Percentiles rank a stretch among this genome's conserved stretches.
Conservation (phyloP, 2,329 filamentous ascomycete genomes). For the Fusarium begoniae region DNA sequence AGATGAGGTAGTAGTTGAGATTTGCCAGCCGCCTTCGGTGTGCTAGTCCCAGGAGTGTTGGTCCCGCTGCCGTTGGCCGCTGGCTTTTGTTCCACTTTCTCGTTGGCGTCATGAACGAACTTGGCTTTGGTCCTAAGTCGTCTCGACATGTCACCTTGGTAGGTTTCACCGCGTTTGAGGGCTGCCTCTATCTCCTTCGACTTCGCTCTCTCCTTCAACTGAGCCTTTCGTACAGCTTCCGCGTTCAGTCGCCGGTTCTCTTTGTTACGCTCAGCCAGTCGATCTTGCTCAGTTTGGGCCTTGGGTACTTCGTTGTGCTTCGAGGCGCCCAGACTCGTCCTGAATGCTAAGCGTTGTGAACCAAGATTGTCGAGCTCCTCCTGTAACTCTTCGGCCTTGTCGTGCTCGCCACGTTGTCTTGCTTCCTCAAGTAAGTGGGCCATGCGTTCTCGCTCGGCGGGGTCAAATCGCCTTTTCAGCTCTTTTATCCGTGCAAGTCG, state of each 20-base stretch:
- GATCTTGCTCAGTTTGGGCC: constrained; percentile 76
- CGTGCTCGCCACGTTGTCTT: constrained; percentile 68
- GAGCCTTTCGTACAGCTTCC: constrained; percentile 90
- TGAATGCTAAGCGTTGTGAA: constrained; percentile 77
- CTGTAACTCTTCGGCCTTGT: constrained; percentile 62
- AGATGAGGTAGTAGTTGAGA: constrained; percentile 59
- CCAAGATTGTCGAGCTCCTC: constrained; percentile 71
- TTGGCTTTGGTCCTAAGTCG: constrained; percentile 74
- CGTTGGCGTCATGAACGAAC: constrained; percentile 72
- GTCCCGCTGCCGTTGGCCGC: constrained; percentile 60
- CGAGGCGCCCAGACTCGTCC: constrained; percentile 65
- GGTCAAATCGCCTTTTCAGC: constrained; percentile 72
- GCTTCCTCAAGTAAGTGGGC: constrained; percentile 73
- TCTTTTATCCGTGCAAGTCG: constrained; percentile 78
- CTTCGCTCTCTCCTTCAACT: constrained; percentile 79
- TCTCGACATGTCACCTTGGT: constrained; percentile 66
- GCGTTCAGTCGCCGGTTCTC: constrained; percentile 85
- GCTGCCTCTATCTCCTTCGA: constrained; percentile 68
- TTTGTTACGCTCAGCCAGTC: constrained; percentile 82
- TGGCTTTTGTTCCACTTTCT: constrained; percentile 56
- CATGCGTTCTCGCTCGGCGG: constrained; percentile 74
- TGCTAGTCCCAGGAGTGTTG: constrained; percentile 62
- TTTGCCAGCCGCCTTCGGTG: constrained; percentile 59
- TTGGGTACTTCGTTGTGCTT: constrained; percentile 62
- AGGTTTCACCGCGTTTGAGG: constrained; percentile 69